phyloP scores from a whole-genome alignment of 148 eudicot genomes.

The Fagopyrum tataricum region DNA sequence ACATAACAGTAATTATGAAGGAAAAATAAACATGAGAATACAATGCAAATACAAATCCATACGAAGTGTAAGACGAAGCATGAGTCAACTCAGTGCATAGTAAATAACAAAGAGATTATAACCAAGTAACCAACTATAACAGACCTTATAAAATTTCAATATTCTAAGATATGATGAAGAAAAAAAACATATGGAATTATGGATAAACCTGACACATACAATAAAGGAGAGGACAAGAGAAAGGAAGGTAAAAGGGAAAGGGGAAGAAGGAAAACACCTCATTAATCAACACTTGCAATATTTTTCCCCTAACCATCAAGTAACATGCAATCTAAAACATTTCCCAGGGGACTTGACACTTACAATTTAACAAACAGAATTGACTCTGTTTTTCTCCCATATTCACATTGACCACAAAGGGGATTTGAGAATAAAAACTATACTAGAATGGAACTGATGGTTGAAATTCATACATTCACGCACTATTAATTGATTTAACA shows the following conservation, averaged over 20 bases:
- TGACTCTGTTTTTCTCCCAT: background rate
- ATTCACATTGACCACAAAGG: background rate
- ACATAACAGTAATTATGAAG: background rate
- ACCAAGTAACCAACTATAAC: background rate
- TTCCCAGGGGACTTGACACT: background rate
- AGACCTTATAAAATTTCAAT: background rate
- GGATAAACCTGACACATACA: too few species aligned
- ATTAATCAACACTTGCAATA: background rate
- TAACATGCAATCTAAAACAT: too few species aligned
- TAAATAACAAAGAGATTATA: background rate
- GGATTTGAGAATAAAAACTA: background rate
- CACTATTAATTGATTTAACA: background rate
- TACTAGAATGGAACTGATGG: background rate
- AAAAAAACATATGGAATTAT: background rate
- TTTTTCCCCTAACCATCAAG: too few species aligned
- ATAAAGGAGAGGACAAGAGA: background rate
- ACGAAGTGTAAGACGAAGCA: background rate
- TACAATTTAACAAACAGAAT: background rate
- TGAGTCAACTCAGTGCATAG: background rate
- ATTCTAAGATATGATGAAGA: background rate
- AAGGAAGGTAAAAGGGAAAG: background rate
- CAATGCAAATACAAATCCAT: background rate
- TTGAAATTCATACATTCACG: background rate
- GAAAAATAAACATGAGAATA: background rate
- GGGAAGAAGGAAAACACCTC: background rate